Base-by-base conservation (phyloP, 805 yeast genomes). In the Wickerhamiella alocasiicola region DNA sequence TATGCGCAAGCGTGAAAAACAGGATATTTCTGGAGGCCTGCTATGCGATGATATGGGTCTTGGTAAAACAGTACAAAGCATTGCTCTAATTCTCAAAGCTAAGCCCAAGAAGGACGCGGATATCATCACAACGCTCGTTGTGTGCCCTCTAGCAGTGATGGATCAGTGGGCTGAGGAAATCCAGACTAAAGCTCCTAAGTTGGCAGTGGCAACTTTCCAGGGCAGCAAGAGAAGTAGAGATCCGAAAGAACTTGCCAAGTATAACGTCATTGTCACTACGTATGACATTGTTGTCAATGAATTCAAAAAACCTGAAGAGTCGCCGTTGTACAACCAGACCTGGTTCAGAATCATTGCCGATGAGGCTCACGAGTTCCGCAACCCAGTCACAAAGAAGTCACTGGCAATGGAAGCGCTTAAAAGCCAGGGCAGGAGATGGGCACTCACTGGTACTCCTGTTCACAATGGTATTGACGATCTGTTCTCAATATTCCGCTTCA, bases 41-140 rank as follows among this genome's bases (percentile, higher is more conserved):
- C 61, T 82, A 29, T 82, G 91, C 53, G 94, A 82, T 55, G 94
- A 81, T 59, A 83, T 83, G 94, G 94, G 94, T 13, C 63, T 83
- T 12, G 94, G 94, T 39, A 83, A 83, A 53, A 83, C 94, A 0
- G 72, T 83, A 36, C 94, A 83, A 59, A 72, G 81, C 11, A 63
- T 76, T 31, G 79, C 91, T 0, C 61, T 83, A 31, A 72, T 81
- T 41, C 52, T 78, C 42, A 64, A 73, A 25, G 51, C 51, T 19
- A 50, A 46, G 19, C 46, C 46, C 9, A 35, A 21, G 6, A 28
- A 28, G 18, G 30, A 31, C 4, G 43, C 27, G 2, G 37, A 39
- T 5, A n/a, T 30, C 24, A 17, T 16, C 23, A 41, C 30, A 33
- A 67, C 71, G 0, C 52, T 67, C 21, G 63, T 67, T 3, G 54